Evolutionary conservation across 2,329 filamentous ascomycete species (phyloP).

Genomic region (Penicillium paneum): DNA sequence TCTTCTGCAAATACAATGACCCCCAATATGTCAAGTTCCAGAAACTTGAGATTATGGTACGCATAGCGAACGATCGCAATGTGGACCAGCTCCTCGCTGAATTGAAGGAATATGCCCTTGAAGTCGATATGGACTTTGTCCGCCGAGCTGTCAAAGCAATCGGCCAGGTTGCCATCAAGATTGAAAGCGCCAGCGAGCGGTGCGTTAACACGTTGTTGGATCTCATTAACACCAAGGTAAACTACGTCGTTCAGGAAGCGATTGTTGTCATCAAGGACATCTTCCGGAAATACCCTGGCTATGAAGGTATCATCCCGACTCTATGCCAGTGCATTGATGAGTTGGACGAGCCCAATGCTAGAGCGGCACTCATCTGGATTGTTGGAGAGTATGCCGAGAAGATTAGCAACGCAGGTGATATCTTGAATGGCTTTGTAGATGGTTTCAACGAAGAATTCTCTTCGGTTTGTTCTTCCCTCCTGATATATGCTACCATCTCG

Average conservation of each 20-base stretch:
- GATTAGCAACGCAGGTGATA: slow-evolving; percentile 97
- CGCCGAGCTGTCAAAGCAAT: slow-evolving; percentile 92
- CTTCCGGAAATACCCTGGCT: slow-evolving; percentile 93
- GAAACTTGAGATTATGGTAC: slow-evolving; percentile 98
- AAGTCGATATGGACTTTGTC: slow-evolving; percentile 99
- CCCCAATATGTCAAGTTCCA: slow-evolving; percentile 96
- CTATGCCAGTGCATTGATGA: slow-evolving; percentile 97
- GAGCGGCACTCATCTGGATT: slow-evolving; percentile 95
- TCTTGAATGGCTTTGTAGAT: slow-evolving; percentile 85
- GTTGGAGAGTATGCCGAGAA: slow-evolving; percentile 99
- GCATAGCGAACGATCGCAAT: slow-evolving; percentile 96
- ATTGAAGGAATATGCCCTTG: slow-evolving; percentile 93
- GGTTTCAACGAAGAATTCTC: slow-evolving; percentile 95
- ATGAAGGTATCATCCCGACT: slow-evolving; percentile 95
- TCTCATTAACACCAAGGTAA: slow-evolving; percentile 94
- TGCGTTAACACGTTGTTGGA: slow-evolving; percentile 93
- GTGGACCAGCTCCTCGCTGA: slow-evolving; percentile 92
- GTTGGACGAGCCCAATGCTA: slow-evolving; percentile 85
- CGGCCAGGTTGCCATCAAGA: slow-evolving; percentile 97
- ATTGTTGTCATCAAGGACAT: slow-evolving; percentile 99
- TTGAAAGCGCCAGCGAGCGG: slow-evolving; percentile 89
- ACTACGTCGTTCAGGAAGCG: slow-evolving; percentile 97
- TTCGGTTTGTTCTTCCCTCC: slow-evolving; percentile 58
- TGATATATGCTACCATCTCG: neutral
- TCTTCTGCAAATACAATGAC: slow-evolving; percentile 99